Base-by-base conservation (phyloP, 176 grass and related monocot genomes). In the Miscanthus lutarioriparius region DNA sequence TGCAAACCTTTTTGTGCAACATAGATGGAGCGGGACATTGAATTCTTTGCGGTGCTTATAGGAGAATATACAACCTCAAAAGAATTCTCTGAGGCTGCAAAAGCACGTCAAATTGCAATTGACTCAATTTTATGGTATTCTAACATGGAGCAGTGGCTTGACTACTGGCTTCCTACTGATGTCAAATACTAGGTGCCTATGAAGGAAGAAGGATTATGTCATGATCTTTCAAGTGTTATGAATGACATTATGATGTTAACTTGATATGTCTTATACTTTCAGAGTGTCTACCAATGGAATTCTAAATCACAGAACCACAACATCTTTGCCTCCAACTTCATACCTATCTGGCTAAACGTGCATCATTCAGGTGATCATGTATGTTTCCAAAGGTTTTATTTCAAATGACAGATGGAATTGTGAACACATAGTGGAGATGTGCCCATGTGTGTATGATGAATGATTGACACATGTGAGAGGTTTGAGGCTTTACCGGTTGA, bases 301-400 rank as follows among this genome's bases (percentile, higher is more conserved):
- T 30, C 80, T 44, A 54, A 68, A 20, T 82, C 85, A 38, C 96
- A 98, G 28, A 98, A 90, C 48, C 67, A 6, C 20, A 66, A 84
- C 28, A 84, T 86, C 11, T 98, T 98, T 89, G 96, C 91, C 82
- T 95, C 93, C 33, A 98, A 98, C 81, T 98, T 95, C 44, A 4
- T 95, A 40, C 96, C 93, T 25, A 45, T 98, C 16, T 98, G 93
- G 93, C 26, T 92, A 87, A 74, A 88, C 69, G 86, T 91, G 71
- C 77, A 84, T 80, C 37, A 81, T 87, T 59, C 89, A 90, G 93
- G 96, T 28, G 40, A 30, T 82, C 76, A 3, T 25, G 11, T 53
- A 54, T 54, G 51, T 54, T 20, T 54, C 51, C 51, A 54, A 54
- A 54, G 51, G 51, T 54, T 54, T 54, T 22, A 6, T 54, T 54